Base-by-base conservation (phyloP, 2,329 filamentous ascomycete species). In the Xylariales sp. region DNA sequence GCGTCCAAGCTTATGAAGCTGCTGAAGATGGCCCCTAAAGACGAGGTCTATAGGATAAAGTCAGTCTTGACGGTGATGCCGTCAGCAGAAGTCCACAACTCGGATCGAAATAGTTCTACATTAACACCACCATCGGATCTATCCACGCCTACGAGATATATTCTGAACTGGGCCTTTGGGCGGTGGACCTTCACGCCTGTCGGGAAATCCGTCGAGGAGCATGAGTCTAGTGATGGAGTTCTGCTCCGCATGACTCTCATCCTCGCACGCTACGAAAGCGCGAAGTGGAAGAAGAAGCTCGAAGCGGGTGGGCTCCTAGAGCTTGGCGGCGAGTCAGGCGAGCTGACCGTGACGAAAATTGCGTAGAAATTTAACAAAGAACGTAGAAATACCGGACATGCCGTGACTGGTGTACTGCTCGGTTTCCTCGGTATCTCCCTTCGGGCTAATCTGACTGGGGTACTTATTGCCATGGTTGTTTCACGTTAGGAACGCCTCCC, bases 101-200 rank as follows among this genome's bases (percentile, higher is more conserved):
- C 88, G 0, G 86, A 87, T 63, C 81, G 83, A 30, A 83, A 86
- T 46, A 75, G 80, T 39, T 72, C 78, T 4, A 74, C 75, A 55
- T 73, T 80, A 3, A 71, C 76, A 3, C 71, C 77, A n/a, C 59
- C 77, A 1, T 68, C 74, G 32, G 60, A 60, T 39, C 0, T 43
- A 49, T 53, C 72, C 5, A 63, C 75, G 9, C 77, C 75, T 8
- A 78, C 76, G 2, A 85, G 92, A 63, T 97, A 96, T 77, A 97
- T 99, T 52, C 86, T 99, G 67, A 99, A 99, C 79, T 99, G 96
- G 96, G 96, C 96, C 0, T 99, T 99, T 81, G 94, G 94, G 0
- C 87, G 96, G 36, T 99, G 96, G 95, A 97, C 90, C 0, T 97
- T 95, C 76, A 97, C 94, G 1, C 84, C 87, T 5, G 81, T 90